Conservation (phyloP, 345 rosid species). For the Anacardium occidentale region DNA sequence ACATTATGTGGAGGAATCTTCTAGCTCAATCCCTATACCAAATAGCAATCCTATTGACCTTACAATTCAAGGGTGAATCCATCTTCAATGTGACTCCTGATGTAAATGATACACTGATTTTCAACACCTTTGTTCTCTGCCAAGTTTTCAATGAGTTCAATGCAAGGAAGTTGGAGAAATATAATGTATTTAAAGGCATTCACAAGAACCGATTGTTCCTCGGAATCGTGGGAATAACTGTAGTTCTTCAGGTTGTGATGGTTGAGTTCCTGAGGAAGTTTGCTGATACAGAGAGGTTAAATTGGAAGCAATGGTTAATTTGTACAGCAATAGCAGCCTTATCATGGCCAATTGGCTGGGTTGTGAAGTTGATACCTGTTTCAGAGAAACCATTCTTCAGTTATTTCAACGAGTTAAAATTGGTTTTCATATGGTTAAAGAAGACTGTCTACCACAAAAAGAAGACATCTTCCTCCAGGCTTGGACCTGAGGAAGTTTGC, state of each 20-base stretch:
- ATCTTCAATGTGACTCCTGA: slow-evolving; percentile 39
- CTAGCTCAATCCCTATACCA: slow-evolving; percentile 59
- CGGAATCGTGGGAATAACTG: slow-evolving; percentile 56
- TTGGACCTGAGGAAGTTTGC: slow-evolving; percentile 55
- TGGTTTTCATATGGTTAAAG: slow-evolving; percentile 23
- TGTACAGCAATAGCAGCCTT: slow-evolving; percentile 51
- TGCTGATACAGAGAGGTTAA: slow-evolving; percentile 53
- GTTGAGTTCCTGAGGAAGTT: slow-evolving; percentile 60
- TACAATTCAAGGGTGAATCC: slow-evolving; percentile 56
- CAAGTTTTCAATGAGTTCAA: slow-evolving; percentile 74
- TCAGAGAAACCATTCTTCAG: slow-evolving; percentile 45
- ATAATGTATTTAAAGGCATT: slow-evolving; percentile 60
- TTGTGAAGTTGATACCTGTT: slow-evolving; percentile 58
- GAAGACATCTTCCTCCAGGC: slow-evolving; percentile 18
- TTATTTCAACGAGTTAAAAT: slow-evolving; percentile 32
- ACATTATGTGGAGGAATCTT: slow-evolving; percentile 73
- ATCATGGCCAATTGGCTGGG: slow-evolving; percentile 64
- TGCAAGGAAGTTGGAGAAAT: slow-evolving; percentile 65
- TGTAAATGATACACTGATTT: slow-evolving; percentile 55
- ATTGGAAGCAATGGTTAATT: slow-evolving; percentile 50
- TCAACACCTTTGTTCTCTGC: slow-evolving; percentile 61
- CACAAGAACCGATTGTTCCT: slow-evolving; percentile 50
- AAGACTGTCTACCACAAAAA: slow-evolving; percentile 18
- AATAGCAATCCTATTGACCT: slow-evolving; percentile 49
- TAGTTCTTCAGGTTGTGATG: slow-evolving; percentile 66